Evolutionary conservation across 192 early-diverging fungal species (phyloP).

Genomic region (Podila verticillata): DNA sequence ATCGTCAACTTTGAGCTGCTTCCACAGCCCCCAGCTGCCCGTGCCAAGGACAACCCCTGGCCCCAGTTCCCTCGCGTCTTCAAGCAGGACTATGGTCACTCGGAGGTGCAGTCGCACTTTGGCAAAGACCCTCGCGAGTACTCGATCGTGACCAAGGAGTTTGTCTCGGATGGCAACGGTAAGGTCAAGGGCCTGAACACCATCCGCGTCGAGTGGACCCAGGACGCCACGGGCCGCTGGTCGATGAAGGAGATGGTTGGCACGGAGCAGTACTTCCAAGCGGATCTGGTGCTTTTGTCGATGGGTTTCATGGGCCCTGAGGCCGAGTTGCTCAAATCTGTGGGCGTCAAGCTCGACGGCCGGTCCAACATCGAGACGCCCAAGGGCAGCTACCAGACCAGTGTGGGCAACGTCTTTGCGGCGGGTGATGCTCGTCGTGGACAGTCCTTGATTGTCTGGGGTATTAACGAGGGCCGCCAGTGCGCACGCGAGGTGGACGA

Average conservation of each 20-base stretch:
- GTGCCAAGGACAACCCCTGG: conserved; percentile 96
- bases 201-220: conserved; percentile 96
- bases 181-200: conserved; percentile 92
- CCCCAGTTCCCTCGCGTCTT: conserved; percentile 96
- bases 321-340: conserved; percentile 81
- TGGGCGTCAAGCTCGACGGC: conserved; percentile 78
- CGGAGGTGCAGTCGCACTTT: conserved; percentile 86
- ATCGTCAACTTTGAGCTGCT: conserved; percentile 98
- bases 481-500: conserved; percentile 93
- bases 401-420: conserved; percentile 86
- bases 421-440: conserved; percentile 98
- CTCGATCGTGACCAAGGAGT: conserved; percentile 95
- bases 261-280: conserved; percentile 84
- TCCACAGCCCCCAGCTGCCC: conserved; percentile 86
- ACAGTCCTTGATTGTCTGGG: conserved; percentile 96
- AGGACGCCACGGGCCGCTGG: conserved; percentile 81
- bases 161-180: conserved; percentile 84
- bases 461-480: conserved; percentile 97
- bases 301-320: conserved; percentile 98
- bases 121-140: conserved; percentile 97
- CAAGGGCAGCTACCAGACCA: conserved; percentile 81
- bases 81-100: conserved; percentile 97
- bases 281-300: conserved; percentile 92
- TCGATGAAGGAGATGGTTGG: conserved; percentile 89
- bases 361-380: conserved; percentile 86